Base-by-base conservation (phyloP, 163 green algal species). In the Picocystis sp. region DNA sequence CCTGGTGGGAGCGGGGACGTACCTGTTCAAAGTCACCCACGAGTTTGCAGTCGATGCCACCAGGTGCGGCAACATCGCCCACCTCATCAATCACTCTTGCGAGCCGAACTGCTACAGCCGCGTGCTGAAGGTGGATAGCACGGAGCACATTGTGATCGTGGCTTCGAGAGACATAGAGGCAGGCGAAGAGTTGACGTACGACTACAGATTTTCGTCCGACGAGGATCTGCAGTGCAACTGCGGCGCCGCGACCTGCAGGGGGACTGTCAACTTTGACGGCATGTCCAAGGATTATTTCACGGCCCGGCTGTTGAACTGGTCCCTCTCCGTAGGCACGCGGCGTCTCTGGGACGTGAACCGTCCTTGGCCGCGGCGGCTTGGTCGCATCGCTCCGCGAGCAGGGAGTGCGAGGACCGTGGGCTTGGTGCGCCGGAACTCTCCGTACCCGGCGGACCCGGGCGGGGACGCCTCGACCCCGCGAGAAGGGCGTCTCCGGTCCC, bases 31-130 rank as follows among this genome's bases (percentile, higher is more conserved):
- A 22, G 29, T 38, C 29, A 38, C 29, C 8, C 29, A 38, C 29
- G 29, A 38, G 29, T 38, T 38, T 38, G 47, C 76, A 41, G 34
- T 93, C 6, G 83, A 93, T 51, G 83, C 83, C 42, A 91, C 82
- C 0, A 57, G 64, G 47, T 17, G 56, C n/a, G 81, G 83, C 66
- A 92, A 89, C 63, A 74, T 92, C 50, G 81, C 81, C 6, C 82
- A 93, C 65, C 72, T 94, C 45, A 66, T 93, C 47, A 94, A 94
- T 72, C 81, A 92, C 71, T 82, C 66, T 46, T 92, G 80, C 63
- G 58, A 76, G 29, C 80, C 83, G 15, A 93, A 89, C 67, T 93
- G 83, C 74, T 79, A 77, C 66, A 83, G 67, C 45, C 69, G 79
- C 33, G 72, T 75, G 50, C 73, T 92, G n/a, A 76, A 52, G 12